Percentiles rank a stretch among this genome's conserved stretches.
These are phyloP conservation scores for Microstegium vimineum DNA, from an alignment of 176 grass and related monocot species.

Conservation along the genomic window DNA sequence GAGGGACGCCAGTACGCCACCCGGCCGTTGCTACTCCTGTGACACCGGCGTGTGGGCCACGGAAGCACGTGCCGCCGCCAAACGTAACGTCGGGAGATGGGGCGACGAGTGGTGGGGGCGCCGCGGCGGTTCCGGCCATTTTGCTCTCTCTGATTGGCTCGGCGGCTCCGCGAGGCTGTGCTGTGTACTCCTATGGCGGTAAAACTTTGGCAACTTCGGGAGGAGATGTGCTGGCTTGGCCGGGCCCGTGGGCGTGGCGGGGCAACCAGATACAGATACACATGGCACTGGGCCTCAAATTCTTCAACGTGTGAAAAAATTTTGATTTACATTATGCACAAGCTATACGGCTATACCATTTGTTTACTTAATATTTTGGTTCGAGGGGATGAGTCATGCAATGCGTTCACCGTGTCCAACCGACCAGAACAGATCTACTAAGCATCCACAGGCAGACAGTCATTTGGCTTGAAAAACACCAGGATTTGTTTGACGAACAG, in stretches of 20 bases:
- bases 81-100: neutral
- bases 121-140: neutral
- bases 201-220: constrained; percentile 10
- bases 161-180: neutral
- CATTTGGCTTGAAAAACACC: neutral
- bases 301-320: neutral
- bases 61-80: neutral
- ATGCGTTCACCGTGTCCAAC: neutral
- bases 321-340: neutral
- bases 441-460: neutral
- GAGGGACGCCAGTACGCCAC: neutral
- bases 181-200: neutral
- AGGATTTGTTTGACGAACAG: neutral
- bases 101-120: no score
- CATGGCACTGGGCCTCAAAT: neutral
- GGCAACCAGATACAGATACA: no score
- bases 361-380: no score
- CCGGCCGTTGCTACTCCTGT: neutral
- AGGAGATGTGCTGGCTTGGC: neutral
- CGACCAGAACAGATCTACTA: neutral
- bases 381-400: neutral
- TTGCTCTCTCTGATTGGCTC: neutral
- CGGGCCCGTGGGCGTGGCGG: no score
- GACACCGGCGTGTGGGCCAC: neutral
- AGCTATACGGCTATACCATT: no score